Evolutionary conservation across 2,329 filamentous ascomycete species (phyloP).

Genomic region (Colletotrichum sp.): DNA sequence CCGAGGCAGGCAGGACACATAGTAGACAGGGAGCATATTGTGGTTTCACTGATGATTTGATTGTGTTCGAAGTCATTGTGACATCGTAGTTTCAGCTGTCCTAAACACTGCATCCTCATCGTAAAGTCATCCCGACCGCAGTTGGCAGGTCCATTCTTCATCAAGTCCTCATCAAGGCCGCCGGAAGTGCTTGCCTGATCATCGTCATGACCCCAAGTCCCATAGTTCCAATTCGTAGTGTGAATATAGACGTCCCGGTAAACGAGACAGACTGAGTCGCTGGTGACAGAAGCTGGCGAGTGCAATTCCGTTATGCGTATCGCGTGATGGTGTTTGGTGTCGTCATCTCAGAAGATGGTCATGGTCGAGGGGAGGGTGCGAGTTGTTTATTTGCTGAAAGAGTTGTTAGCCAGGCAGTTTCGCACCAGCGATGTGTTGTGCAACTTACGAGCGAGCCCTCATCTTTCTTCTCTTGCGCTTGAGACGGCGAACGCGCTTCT

Average conservation of each 20-base stretch:
- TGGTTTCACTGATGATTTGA: conserved; percentile 18
- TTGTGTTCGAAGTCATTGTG: background rate
- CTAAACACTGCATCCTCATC: conserved; percentile 21
- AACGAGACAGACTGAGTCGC: conserved; percentile 20
- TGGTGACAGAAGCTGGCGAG: conserved; percentile 7
- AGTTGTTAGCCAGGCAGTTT: conserved; percentile 33
- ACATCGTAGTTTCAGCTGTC: conserved; percentile 1
- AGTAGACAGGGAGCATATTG: too few relatives aligned
- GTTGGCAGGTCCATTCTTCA: conserved; percentile 15
- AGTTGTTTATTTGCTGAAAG: conserved; percentile 70
- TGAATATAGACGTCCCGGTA: conserved; percentile 23
- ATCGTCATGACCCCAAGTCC: conserved; percentile 20
- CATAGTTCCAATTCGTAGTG: conserved; percentile 25
- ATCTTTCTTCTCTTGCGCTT: conserved; percentile 99
- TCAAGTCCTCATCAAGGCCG: conserved; percentile 12
- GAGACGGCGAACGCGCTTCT: conserved; percentile 99
- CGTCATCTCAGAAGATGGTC: conserved; percentile 41
- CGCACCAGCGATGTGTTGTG: background rate
- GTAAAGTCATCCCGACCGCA: conserved; percentile 18
- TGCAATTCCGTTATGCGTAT: background rate
- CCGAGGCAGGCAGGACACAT: background rate
- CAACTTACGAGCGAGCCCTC: conserved; percentile 89
- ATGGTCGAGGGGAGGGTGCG: conserved; percentile 61
- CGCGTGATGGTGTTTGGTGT: conserved; percentile 10
- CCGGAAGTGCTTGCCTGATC: background rate